Evolutionary conservation across 2,329 filamentous ascomycete species (phyloP), one percentile per base, ranked within the genome.

Genomic region (Aspergillus sp.): DNA sequence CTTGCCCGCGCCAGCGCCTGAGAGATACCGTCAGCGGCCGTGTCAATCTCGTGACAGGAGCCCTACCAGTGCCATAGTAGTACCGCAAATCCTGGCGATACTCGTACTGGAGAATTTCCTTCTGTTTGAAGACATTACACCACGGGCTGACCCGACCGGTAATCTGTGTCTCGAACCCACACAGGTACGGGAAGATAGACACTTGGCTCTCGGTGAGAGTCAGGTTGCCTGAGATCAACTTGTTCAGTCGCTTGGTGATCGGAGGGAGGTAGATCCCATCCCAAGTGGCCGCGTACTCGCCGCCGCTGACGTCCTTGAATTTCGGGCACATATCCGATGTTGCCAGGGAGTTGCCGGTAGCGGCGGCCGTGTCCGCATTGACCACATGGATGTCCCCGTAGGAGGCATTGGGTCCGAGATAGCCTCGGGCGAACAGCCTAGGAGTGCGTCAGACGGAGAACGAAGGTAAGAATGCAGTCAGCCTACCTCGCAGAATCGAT

Each of bases 141-240:
- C 82, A 88, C 0, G 84, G 82, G 4, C 82, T 86, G 3, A 82
- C 66, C 2, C 70, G 71, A 1, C 85, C 85, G 0, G 76, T 82
- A 57, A 88, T 87, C 60, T 88, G 85, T 3, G 80, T 83, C 61
- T 89, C 86, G 53, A 86, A 89, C 3, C 84, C 86, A 59, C 86
- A 89, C n/a, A 88, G 75, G 59, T 88, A 87, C 0, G 84, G 84
- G 46, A 88, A 83, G 42, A 79, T 77, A 7, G 71, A 73, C 40
- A 85, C 72, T 52, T 87, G 82, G 1, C 67, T 69, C 30, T 77
- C 70, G 0, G 75, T 77, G 32, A 87, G 75, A 1, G 77, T 78
- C 32, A 87, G 76, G 13, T 66, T 64, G 1, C 84, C 83, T 0
- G 68, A 60, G 30, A 86, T 76, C 32, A 82, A 63, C 5, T 68